These are phyloP conservation scores for Lepidium aucheri DNA, from an alignment of 345 rosid genomes.

Conservation along the genomic window DNA sequence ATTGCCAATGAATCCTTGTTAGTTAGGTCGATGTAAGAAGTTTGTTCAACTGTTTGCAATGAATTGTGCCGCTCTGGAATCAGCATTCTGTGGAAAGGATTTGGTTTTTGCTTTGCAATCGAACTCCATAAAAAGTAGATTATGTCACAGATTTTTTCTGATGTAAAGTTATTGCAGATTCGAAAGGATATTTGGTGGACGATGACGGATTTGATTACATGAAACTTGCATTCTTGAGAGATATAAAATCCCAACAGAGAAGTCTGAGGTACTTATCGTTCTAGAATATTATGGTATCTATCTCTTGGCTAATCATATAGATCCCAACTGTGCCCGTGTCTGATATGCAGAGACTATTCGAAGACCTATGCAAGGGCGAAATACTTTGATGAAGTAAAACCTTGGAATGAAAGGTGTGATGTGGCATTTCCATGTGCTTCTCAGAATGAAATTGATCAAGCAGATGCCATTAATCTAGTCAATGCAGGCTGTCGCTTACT, in stretches of 20 bases:
- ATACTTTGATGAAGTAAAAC: constrained; percentile 93
- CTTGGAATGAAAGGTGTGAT: constrained; percentile 96
- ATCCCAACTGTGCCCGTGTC: constrained; percentile 2
- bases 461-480: constrained; percentile 89
- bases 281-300: not conserved
- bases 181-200: constrained; percentile 93
- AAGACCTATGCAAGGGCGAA: constrained; percentile 97
- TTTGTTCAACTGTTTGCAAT: not conserved
- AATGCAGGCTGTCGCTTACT: constrained; percentile 82
- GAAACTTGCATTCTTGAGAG: constrained; percentile 94
- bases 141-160: constrained; percentile 6
- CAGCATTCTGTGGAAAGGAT: not conserved
- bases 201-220: constrained; percentile 96
- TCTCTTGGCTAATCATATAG: not conserved
- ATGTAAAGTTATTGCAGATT: constrained; percentile 43
- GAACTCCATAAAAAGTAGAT: not conserved
- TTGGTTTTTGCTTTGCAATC: not conserved
- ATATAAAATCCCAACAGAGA: constrained; percentile 91
- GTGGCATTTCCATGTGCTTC: constrained; percentile 92
- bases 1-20: not conserved
- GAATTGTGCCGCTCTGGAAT: not conserved
- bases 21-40: not conserved
- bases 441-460: constrained; percentile 90
- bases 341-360: constrained; percentile 77
- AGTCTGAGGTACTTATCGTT: constrained; percentile 56